A percentile compares a stretch with the other conserved stretches of the same genome.
Evolutionary conservation across 768 basidiomycete genomes (phyloP).

Genomic region (Hericium rajendrae): DNA sequence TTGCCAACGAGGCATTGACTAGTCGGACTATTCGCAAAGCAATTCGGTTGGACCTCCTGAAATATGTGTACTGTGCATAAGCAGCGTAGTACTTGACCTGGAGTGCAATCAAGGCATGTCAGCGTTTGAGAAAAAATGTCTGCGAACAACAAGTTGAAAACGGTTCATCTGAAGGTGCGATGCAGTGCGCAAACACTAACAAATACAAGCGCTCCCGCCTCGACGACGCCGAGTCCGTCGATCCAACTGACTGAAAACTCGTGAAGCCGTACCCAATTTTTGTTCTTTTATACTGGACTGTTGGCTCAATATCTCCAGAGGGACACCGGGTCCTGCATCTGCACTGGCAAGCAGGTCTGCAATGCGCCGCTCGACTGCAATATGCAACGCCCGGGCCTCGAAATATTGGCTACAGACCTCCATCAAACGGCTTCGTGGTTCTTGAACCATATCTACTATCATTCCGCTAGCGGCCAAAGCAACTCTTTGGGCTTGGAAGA

Average conservation of each 20-base stretch:
- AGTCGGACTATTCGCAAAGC: neutral
- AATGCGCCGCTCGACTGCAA: conserved; percentile 3
- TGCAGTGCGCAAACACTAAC: too few relatives aligned
- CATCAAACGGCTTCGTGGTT: conserved; percentile 4
- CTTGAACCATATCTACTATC: conserved; percentile 2
- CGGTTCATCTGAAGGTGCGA: too few relatives aligned
- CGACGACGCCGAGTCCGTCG: too few relatives aligned
- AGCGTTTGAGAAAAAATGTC: too few relatives aligned
- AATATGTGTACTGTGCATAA: neutral
- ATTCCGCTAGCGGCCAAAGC: neutral
- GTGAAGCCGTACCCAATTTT: neutral
- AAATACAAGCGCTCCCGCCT: too few relatives aligned
- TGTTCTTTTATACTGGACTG: neutral
- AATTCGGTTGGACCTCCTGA: neutral
- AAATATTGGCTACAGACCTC: conserved; percentile 1
- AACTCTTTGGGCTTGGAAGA: neutral
- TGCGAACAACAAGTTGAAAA: too few relatives aligned
- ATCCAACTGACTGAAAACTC: too few relatives aligned
- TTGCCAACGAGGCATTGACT: neutral
- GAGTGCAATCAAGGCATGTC: too few relatives aligned
- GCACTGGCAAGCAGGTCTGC: conserved; percentile 1
- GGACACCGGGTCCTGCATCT: neutral
- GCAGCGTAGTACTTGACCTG: neutral
- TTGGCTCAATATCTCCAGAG: neutral
- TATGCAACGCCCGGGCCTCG: conserved; percentile 2